Percentiles rank a stretch among this genome's conserved stretches.
Conservation (phyloP, 2,329 filamentous ascomycete genomes). For the Sporothrix curviconia region DNA sequence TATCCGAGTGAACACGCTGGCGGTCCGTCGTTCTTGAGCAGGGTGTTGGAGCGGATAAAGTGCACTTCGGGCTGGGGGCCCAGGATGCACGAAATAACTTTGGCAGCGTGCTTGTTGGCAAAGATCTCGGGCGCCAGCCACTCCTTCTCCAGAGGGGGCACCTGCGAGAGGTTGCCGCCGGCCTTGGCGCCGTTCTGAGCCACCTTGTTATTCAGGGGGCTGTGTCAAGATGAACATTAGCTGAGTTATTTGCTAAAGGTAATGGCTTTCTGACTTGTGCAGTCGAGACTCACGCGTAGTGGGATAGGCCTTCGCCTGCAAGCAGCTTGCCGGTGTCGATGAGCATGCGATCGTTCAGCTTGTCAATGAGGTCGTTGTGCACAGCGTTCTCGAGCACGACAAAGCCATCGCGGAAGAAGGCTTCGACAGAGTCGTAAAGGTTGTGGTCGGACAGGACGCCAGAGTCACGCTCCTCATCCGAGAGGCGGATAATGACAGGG, state of each 20-base stretch:
- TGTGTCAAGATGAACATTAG: too few species aligned
- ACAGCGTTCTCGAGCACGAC: constrained; percentile 24
- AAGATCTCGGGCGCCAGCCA: constrained; percentile 24
- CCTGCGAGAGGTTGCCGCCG: constrained; percentile 22
- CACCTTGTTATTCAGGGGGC: constrained; percentile 20
- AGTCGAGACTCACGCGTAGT: constrained; percentile 11
- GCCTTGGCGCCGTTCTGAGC: constrained; percentile 17
- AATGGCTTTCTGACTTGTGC: too few species aligned
- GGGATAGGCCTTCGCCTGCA: constrained; percentile 17
- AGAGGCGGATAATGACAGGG: constrained; percentile 15
- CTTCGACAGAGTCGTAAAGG: constrained; percentile 23
- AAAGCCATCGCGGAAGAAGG: constrained; percentile 23
- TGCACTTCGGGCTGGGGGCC: constrained; percentile 22
- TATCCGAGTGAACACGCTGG: constrained; percentile 54
- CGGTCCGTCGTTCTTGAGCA: constrained; percentile 36
- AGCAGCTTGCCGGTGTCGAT: constrained; percentile 21
- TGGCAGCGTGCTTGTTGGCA: constrained; percentile 25
- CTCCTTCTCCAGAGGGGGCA: constrained; percentile 21
- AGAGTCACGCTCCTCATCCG: constrained; percentile 22
- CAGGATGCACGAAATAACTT: constrained; percentile 20
- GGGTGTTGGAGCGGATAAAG: constrained; percentile 23
- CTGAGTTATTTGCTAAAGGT: too few species aligned
- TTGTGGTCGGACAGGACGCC: constrained; percentile 23
- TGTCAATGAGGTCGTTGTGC: constrained; percentile 24
- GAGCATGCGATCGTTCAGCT: constrained; percentile 22